phyloP scores from a whole-genome alignment of 192 early-diverging fungal species.

The Thoreauomyces humboldtii region DNA sequence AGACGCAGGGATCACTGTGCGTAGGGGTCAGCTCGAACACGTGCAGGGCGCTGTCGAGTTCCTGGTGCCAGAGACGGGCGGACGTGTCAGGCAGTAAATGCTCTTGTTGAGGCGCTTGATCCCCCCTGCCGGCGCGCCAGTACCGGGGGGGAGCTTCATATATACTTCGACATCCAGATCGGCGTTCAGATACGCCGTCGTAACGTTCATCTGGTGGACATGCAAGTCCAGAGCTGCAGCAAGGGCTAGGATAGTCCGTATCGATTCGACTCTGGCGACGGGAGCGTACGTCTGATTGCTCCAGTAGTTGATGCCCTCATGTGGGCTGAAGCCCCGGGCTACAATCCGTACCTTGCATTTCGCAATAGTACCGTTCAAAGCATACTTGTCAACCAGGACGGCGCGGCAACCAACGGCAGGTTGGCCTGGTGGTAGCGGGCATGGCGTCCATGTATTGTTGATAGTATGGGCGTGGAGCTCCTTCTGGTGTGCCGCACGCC shows the following conservation, averaged over 20 bases:
- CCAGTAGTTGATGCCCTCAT: slow-evolving; percentile 36
- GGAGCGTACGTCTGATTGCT: slow-evolving; percentile 37
- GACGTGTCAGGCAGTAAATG: slow-evolving; percentile 34
- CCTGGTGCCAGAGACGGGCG: slow-evolving; percentile 16
- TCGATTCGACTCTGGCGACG: neutral
- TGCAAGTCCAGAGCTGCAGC: neutral
- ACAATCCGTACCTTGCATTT: slow-evolving; percentile 37
- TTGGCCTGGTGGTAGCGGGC: no score
- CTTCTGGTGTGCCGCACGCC: neutral
- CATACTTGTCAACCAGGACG: no score
- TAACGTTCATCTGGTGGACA: slow-evolving; percentile 19
- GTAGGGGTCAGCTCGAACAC: neutral
- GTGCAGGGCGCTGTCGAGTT: slow-evolving; percentile 1
- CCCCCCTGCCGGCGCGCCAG: no score
- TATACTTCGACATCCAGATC: no score
- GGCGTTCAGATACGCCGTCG: slow-evolving; percentile 31
- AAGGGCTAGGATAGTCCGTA: slow-evolving; percentile 10
- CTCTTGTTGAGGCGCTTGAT: no score
- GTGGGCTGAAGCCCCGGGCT: slow-evolving; percentile 30
- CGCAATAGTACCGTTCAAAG: neutral
- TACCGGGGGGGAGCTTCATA: no score
- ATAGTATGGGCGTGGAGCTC: neutral
- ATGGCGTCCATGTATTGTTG: neutral
- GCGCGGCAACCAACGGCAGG: no score
- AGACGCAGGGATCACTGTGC: slow-evolving; percentile 15